A percentile compares a stretch with the other conserved stretches of the same genome.
phyloP scores from a whole-genome alignment of 2,329 filamentous ascomycete species.

The Arthrocladium fulminans region DNA sequence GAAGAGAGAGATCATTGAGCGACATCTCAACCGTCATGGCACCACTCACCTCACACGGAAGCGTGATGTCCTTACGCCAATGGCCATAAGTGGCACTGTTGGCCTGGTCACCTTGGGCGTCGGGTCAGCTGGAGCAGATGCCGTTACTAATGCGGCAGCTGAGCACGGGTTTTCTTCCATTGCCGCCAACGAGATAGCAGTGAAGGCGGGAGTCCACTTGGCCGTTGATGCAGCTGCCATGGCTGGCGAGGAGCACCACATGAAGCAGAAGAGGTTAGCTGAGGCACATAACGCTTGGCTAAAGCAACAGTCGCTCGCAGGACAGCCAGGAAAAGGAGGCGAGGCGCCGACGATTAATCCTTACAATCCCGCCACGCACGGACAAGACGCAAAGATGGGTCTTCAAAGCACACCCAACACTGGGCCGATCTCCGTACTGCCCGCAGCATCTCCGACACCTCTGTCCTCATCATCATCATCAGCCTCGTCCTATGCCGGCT shows the following conservation, averaged over 20 bases:
- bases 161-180: slow-evolving; percentile 28
- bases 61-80: slow-evolving; percentile 33
- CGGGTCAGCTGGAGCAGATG: slow-evolving; percentile 30
- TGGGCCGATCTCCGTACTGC: too few relatives aligned
- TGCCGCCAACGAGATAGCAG: slow-evolving; percentile 28
- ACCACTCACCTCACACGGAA: slow-evolving; percentile 34
- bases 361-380: too few relatives aligned
- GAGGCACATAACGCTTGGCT: too few relatives aligned
- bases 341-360: too few relatives aligned
- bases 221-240: slow-evolving; percentile 32
- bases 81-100: slow-evolving; percentile 33
- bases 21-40: slow-evolving; percentile 29
- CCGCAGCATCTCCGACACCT: too few relatives aligned
- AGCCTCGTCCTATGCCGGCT: too few relatives aligned
- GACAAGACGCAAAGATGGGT: too few relatives aligned
- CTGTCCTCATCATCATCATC: too few relatives aligned
- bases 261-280: slow-evolving; percentile 26
- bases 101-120: slow-evolving; percentile 32
- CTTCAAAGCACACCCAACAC: too few relatives aligned
- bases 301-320: too few relatives aligned
- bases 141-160: slow-evolving; percentile 29
- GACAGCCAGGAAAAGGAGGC: too few relatives aligned
- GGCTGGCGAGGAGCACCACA: slow-evolving; percentile 31
- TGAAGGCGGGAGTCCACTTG: slow-evolving; percentile 30
- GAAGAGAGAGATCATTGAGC: slow-evolving; percentile 36